Percentiles rank a stretch among this genome's conserved stretches.
Conservation (phyloP, 495 filamentous ascomycete genomes). For the Tuber magnatum region DNA sequence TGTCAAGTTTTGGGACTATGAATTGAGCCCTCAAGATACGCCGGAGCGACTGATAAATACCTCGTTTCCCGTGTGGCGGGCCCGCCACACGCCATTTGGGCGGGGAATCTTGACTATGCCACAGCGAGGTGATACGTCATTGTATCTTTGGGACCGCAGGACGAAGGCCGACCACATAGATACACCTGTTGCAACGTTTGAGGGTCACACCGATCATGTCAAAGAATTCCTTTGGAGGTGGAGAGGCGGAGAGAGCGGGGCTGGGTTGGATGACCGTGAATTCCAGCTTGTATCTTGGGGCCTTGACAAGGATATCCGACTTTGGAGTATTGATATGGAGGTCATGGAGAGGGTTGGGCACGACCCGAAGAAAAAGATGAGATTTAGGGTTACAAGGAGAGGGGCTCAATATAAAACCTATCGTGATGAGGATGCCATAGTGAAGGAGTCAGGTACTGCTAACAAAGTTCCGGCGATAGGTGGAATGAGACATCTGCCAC, state of each 20-base stretch:
- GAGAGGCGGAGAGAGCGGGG: conserved; percentile 60
- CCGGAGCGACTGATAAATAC: conserved; percentile 71
- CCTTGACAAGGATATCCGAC: conserved; percentile 69
- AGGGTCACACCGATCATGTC: conserved; percentile 74
- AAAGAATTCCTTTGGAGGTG: conserved; percentile 92
- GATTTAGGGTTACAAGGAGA: conserved; percentile 65
- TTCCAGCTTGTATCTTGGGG: conserved; percentile 95
- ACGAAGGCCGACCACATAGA: conserved; percentile 45
- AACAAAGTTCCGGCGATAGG: conserved; percentile 22
- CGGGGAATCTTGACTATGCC: conserved; percentile 85
- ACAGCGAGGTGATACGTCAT: conserved; percentile 71
- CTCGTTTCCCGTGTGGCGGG: conserved; percentile 83
- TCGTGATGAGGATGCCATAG: conserved; percentile 43
- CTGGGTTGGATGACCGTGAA: conserved; percentile 75
- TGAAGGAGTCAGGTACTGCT: conserved; percentile 14
- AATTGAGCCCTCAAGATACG: conserved; percentile 49
- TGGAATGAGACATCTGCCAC: conserved; percentile 30
- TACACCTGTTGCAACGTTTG: conserved; percentile 64
- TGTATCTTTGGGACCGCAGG: conserved; percentile 78
- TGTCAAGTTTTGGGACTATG: conserved; percentile 90
- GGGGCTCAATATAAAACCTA: conserved; percentile 84
- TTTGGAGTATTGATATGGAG: conserved; percentile 65
- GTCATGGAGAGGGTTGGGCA: conserved; percentile 68
- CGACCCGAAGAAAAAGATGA: conserved; percentile 54
- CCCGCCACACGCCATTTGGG: conserved; percentile 88